These are phyloP conservation scores for Aureobasidium lini DNA, from an alignment of 2,329 filamentous ascomycete species.

Conservation along the genomic window DNA sequence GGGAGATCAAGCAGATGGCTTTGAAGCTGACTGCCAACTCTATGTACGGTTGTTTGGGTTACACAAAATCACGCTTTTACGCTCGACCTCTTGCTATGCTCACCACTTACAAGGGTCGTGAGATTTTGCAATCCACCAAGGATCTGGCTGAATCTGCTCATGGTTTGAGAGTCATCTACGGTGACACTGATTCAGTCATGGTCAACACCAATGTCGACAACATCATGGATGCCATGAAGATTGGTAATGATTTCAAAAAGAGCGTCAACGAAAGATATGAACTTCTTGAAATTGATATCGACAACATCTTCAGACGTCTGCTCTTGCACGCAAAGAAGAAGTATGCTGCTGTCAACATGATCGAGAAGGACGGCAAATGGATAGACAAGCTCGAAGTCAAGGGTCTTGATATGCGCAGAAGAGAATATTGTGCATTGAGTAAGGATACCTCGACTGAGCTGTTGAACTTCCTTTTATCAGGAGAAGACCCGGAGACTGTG, in stretches of 20 bases:
- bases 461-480: slow-evolving; percentile 89
- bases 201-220: slow-evolving; percentile 98
- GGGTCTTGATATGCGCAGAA: slow-evolving; percentile 92
- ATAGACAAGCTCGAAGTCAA: slow-evolving; percentile 96
- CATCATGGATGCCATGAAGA: slow-evolving; percentile 79
- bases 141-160: slow-evolving; percentile 87
- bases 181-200: slow-evolving; percentile 99
- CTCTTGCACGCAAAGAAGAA: slow-evolving; percentile 98
- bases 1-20: slow-evolving; percentile 97
- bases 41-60: slow-evolving; percentile 98
- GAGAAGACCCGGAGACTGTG: slow-evolving; percentile 81
- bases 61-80: slow-evolving; percentile 95
- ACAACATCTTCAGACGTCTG: slow-evolving; percentile 91
- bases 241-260: slow-evolving; percentile 91
- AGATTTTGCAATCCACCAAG: slow-evolving; percentile 94
- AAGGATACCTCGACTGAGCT: slow-evolving; percentile 86
- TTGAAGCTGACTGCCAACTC: slow-evolving; percentile 97
- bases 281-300: slow-evolving; percentile 93
- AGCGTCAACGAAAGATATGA: slow-evolving; percentile 90
- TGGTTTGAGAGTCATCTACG: slow-evolving; percentile 84
- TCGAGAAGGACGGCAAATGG: slow-evolving; percentile 77
- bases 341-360: slow-evolving; percentile 92
- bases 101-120: slow-evolving; percentile 93
- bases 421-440: slow-evolving; percentile 91
- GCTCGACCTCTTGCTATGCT: slow-evolving; percentile 89